phyloP scores from a whole-genome alignment of 1,139 yeast species.

The Pichia sp. region DNA sequence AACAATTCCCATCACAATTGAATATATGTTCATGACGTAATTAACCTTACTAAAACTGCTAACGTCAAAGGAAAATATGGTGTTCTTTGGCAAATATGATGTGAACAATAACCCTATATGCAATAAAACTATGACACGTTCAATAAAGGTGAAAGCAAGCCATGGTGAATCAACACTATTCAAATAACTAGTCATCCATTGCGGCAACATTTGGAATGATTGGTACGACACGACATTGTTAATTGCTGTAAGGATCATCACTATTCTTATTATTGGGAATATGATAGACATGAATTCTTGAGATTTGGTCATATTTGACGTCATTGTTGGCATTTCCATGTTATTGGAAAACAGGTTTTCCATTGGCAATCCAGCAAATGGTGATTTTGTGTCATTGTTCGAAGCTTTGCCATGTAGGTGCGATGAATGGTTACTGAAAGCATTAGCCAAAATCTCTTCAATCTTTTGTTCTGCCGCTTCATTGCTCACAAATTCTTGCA shows the following conservation, averaged over 20 bases:
- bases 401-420: not conserved
- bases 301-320: not conserved
- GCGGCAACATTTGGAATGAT: no score
- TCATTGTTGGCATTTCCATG: no score
- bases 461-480: conserved; percentile 6
- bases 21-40: conserved; percentile 4
- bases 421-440: not conserved
- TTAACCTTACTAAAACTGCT: conserved; percentile 7
- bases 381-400: not conserved
- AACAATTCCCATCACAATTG: conserved; percentile 12
- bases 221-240: no score
- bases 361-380: not conserved
- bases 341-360: no score
- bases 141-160: conserved; percentile 5
- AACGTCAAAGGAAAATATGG: conserved; percentile 9
- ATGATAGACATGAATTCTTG: not conserved
- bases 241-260: not conserved
- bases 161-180: not conserved
- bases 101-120: not conserved
- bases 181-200: no score
- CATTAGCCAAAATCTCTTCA: conserved; percentile 4
- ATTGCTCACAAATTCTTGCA: conserved; percentile 8
- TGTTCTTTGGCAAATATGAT: conserved; percentile 6
- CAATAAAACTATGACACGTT: conserved; percentile 26
- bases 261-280: not conserved